Evolutionary conservation across 176 grass and related monocot species (phyloP).

Genomic region (Musa beccarii): DNA sequence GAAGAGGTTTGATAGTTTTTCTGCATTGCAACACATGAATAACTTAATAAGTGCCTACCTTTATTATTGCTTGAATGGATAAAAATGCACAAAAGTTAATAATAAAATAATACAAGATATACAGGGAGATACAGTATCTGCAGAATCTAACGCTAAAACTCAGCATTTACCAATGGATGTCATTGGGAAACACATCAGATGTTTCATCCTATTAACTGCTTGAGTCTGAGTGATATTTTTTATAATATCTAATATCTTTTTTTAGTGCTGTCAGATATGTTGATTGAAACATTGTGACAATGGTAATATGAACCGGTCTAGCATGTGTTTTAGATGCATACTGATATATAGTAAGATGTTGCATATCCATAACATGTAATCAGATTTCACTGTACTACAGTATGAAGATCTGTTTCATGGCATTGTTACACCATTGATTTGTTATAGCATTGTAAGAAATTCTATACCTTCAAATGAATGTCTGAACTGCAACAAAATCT

Average conservation of each 20-base stretch:
- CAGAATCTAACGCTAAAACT: neutral
- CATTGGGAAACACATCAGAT: neutral
- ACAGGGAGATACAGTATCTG: neutral
- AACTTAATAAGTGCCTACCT: neutral
- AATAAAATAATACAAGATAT: neutral
- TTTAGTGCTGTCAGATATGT: neutral
- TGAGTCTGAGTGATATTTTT: no score
- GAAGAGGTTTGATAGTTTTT: slow-evolving; percentile 46
- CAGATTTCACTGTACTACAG: no score
- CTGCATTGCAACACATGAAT: neutral
- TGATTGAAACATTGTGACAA: neutral
- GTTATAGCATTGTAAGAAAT: neutral
- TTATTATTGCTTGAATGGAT: neutral
- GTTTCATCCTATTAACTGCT: neutral
- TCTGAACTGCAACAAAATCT: neutral
- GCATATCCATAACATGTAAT: no score
- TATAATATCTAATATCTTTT: neutral
- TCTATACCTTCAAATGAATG: neutral
- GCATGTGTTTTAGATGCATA: no score
- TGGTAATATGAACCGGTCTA: neutral
- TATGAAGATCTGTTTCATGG: no score
- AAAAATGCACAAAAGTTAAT: neutral
- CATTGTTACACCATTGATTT: neutral
- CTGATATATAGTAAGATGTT: no score
- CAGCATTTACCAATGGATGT: neutral